phyloP scores from a whole-genome alignment of 176 grass and related monocot species.

The Stipa capillata region DNA sequence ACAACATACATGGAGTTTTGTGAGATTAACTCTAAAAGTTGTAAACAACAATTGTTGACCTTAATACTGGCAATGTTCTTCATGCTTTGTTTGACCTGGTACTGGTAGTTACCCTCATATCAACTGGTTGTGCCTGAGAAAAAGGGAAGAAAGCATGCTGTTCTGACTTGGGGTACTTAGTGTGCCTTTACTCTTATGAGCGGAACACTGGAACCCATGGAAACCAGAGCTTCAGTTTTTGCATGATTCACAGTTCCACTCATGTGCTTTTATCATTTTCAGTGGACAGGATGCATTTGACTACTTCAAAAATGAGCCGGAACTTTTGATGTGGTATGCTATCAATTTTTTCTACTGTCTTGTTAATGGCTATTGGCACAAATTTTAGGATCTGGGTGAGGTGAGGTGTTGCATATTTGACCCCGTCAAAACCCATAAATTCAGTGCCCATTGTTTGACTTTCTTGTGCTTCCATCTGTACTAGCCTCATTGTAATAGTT shows the following conservation, averaged over 20 bases:
- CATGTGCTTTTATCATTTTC: constrained; percentile 24
- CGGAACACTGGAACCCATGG: neutral
- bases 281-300: constrained; percentile 83
- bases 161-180: neutral
- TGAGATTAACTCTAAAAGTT: too few relatives aligned
- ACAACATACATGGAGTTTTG: too few relatives aligned
- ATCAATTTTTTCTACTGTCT: neutral
- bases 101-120: neutral
- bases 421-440: neutral
- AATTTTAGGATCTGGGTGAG: neutral
- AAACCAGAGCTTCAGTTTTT: neutral
- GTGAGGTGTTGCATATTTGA: neutral
- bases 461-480: neutral
- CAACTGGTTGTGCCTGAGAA: neutral
- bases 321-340: constrained; percentile 75
- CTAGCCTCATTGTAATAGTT: neutral
- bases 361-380: neutral
- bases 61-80: neutral
- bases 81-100: neutral
- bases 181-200: neutral
- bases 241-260: neutral
- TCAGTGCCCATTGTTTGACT: neutral
- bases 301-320: constrained; percentile 73
- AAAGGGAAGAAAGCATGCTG: neutral
- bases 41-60: neutral